Conservation (phyloP, 805 yeast genomes). For the Ogataea parapolymorpha region DNA sequence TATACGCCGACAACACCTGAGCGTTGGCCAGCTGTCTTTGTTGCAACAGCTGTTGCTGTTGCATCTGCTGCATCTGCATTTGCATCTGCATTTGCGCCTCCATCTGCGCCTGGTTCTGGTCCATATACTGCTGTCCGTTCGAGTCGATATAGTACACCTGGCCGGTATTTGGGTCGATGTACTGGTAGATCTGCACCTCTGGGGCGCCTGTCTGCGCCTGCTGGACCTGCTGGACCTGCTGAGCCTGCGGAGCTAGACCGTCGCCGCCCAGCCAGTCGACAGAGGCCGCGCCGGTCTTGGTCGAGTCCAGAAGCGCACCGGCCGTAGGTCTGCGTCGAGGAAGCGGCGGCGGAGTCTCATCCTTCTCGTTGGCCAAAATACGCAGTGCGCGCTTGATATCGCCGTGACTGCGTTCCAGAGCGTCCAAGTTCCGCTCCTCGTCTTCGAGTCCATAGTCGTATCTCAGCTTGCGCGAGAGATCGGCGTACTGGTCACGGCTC, state of each 20-base stretch:
- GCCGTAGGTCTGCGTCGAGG: conserved; percentile 38
- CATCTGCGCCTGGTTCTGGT: conserved; percentile 41
- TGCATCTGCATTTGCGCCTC: conserved; percentile 27
- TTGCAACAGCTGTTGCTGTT: conserved; percentile 26
- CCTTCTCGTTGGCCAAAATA: conserved; percentile 43
- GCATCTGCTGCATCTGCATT: conserved; percentile 22
- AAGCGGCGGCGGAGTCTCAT: conserved; percentile 48
- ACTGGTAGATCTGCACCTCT: conserved; percentile 54
- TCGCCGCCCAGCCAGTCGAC: conserved; percentile 36
- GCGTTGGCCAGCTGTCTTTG: conserved; percentile 23
- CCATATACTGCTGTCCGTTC: conserved; percentile 60
- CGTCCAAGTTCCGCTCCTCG: conserved; percentile 58
- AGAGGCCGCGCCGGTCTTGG: conserved; percentile 34
- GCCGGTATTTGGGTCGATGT: conserved; percentile 70
- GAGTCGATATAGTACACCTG: conserved; percentile 63
- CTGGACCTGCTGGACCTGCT: conserved; percentile 17
- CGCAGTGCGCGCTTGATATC: conserved; percentile 57
- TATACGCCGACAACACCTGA: conserved; percentile 40
- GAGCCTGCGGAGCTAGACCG: background rate
- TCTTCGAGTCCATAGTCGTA: conserved; percentile 56
- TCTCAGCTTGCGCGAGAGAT: conserved; percentile 44
- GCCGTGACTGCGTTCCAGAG: conserved; percentile 57
- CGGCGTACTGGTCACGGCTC: conserved; percentile 42
- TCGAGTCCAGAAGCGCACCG: conserved; percentile 29
- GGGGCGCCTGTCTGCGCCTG: conserved; percentile 18